phyloP scores from a whole-genome alignment of 2,329 filamentous ascomycete species.

The Aspergillus pseudoglaucus region DNA sequence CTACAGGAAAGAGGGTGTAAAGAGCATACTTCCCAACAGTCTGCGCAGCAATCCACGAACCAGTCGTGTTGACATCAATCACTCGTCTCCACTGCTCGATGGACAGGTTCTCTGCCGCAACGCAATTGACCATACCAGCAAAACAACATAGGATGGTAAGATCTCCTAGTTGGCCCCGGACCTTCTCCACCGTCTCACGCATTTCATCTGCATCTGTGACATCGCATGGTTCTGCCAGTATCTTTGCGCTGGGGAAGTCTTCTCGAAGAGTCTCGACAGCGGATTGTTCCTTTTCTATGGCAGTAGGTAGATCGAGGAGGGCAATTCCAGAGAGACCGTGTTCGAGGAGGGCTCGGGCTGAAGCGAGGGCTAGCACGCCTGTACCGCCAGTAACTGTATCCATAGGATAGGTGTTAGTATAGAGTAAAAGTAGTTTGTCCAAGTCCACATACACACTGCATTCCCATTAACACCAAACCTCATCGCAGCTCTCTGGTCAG shows the following conservation, averaged over 20 bases:
- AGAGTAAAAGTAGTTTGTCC: neutral
- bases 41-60: constrained; percentile 63
- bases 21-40: constrained; percentile 45
- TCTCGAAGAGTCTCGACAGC: constrained; percentile 41
- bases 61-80: constrained; percentile 65
- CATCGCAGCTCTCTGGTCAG: constrained; percentile 20
- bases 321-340: constrained; percentile 55
- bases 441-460: constrained; percentile 20
- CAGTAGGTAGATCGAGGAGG: constrained; percentile 54
- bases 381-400: constrained; percentile 61
- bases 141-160: constrained; percentile 57
- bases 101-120: constrained; percentile 54
- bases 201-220: constrained; percentile 47
- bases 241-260: constrained; percentile 50
- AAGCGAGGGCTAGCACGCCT: constrained; percentile 55
- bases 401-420: neutral
- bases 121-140: constrained; percentile 61
- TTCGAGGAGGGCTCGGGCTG: constrained; percentile 58
- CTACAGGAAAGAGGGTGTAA: neutral
- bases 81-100: constrained; percentile 56
- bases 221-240: constrained; percentile 51
- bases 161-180: constrained; percentile 37
- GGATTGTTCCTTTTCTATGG: constrained; percentile 30
- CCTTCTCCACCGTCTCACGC: constrained; percentile 7
- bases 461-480: constrained; percentile 26